phyloP scores from a whole-genome alignment of 805 yeast genomes.

The Wickerhamomyces kurtzmanii region DNA sequence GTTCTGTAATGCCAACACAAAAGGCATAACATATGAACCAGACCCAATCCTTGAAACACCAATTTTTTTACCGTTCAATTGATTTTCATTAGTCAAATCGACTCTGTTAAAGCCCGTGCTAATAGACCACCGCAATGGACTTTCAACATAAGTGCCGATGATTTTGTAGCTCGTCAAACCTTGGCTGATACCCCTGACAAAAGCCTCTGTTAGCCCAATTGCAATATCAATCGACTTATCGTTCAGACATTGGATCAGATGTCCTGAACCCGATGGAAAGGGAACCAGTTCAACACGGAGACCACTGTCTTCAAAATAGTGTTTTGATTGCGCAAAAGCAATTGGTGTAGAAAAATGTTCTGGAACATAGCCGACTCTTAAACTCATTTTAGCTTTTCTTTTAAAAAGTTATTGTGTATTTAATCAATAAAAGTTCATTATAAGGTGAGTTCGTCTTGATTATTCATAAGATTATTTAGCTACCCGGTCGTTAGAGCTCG shows the following conservation, averaged over 20 bases:
- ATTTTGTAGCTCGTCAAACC: constrained; percentile 40
- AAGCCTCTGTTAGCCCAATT: constrained; percentile 87
- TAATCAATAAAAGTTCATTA: no score
- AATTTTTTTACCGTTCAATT: constrained; percentile 52
- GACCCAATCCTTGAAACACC: constrained; percentile 86
- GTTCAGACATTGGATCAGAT: constrained; percentile 65
- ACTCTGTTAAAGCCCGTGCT: constrained; percentile 61
- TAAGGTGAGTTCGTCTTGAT: no score
- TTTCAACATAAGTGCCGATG: constrained; percentile 74
- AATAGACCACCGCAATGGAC: constrained; percentile 87
- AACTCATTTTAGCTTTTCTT: constrained; percentile 9
- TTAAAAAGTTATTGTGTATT: no score
- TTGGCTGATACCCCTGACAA: constrained; percentile 72
- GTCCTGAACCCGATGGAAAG: constrained; percentile 83
- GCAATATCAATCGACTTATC: constrained; percentile 64
- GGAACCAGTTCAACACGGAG: constrained; percentile 48
- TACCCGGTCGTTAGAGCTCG: no score
- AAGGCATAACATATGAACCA: constrained; percentile 88
- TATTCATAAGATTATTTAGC: no score
- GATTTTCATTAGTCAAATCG: constrained; percentile 39
- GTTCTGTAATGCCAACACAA: constrained; percentile 60
- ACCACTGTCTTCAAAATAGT: constrained; percentile 38
- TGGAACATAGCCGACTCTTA: constrained; percentile 76
- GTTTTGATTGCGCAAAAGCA: constrained; percentile 55
- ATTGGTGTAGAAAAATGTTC: constrained; percentile 90